These are phyloP conservation scores for Talaromyces sp. DNA, from an alignment of 2,329 filamentous ascomycete species.

Conservation along the genomic window DNA sequence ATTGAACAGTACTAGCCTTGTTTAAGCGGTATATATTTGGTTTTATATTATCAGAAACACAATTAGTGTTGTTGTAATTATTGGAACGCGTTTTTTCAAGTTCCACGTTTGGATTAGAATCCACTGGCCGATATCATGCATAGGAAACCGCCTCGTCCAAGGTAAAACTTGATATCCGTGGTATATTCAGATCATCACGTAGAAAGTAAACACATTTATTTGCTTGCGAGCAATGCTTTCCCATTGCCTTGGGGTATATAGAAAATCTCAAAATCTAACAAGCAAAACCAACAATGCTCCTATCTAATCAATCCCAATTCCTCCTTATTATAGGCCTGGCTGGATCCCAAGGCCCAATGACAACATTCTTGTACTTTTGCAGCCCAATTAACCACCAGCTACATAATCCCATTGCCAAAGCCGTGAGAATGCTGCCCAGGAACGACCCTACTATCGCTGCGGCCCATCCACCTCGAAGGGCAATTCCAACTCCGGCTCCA, in stretches of 20 bases:
- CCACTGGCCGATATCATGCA: not conserved
- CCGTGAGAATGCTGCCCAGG: conserved; percentile 67
- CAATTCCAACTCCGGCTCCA: conserved; percentile 67
- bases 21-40: not conserved
- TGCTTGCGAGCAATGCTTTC: not conserved
- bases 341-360: conserved; percentile 95
- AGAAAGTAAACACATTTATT: not conserved
- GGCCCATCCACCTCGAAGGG: conserved; percentile 48
- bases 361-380: conserved; percentile 99
- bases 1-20: conserved; percentile 21
- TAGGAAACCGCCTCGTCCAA: not conserved
- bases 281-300: not conserved
- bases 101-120: not conserved
- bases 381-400: conserved; percentile 97
- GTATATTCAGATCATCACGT: too few relatives aligned
- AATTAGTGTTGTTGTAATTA: not conserved
- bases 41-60: not conserved
- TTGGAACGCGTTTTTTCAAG: not conserved
- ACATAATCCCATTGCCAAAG: conserved; percentile 81
- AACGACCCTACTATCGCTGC: conserved; percentile 66
- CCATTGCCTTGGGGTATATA: not conserved
- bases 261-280: not conserved
- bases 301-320: conserved; percentile 39
- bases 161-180: too few relatives aligned
- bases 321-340: conserved; percentile 61